Percentiles rank a stretch among this genome's conserved stretches.
Conservation (phyloP, 495 filamentous ascomycete genomes). For the Thermothielavioides terrestris region DNA sequence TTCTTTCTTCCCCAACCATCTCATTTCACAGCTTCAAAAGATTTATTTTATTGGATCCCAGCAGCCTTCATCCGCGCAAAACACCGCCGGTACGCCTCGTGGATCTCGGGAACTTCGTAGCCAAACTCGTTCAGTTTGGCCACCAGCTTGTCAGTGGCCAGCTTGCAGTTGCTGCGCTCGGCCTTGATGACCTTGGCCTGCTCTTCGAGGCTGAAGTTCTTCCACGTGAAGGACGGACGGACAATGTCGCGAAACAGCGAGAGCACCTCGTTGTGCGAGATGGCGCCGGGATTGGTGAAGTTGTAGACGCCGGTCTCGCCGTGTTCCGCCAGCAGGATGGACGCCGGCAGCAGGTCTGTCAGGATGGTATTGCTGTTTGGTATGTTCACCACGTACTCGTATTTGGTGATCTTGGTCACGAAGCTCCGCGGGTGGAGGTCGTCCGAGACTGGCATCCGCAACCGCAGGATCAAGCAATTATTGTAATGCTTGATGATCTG, state of each 20-base stretch:
- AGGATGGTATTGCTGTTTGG: slow-evolving; percentile 62
- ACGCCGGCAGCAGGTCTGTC: slow-evolving; percentile 52
- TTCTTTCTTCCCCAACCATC: not conserved
- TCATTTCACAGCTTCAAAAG: not conserved
- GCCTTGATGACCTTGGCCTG: slow-evolving; percentile 60
- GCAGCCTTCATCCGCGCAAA: slow-evolving; percentile 58
- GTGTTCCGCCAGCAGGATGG: slow-evolving; percentile 51
- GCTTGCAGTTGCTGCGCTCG: slow-evolving; percentile 54
- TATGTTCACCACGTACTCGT: slow-evolving; percentile 55
- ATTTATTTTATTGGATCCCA: slow-evolving; percentile 33
- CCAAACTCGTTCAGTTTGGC: slow-evolving; percentile 52
- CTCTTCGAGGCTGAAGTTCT: slow-evolving; percentile 58
- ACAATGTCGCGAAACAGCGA: slow-evolving; percentile 53
- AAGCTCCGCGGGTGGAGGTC: slow-evolving; percentile 58
- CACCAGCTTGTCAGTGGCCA: slow-evolving; percentile 53
- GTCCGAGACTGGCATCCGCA: slow-evolving; percentile 62
- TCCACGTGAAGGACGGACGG: slow-evolving; percentile 52
- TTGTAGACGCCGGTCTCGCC: slow-evolving; percentile 56
- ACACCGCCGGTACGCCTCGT: slow-evolving; percentile 51
- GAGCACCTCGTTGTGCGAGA: slow-evolving; percentile 60
- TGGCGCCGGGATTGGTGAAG: slow-evolving; percentile 60
- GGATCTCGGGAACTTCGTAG: slow-evolving; percentile 51
- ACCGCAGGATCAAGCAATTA: slow-evolving; percentile 51
- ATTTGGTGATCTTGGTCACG: slow-evolving; percentile 58
- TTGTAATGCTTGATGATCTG: slow-evolving; percentile 53